Evolutionary conservation across 2,329 filamentous ascomycete genomes (phyloP).

Genomic region (Ceratocystis ficicola): DNA sequence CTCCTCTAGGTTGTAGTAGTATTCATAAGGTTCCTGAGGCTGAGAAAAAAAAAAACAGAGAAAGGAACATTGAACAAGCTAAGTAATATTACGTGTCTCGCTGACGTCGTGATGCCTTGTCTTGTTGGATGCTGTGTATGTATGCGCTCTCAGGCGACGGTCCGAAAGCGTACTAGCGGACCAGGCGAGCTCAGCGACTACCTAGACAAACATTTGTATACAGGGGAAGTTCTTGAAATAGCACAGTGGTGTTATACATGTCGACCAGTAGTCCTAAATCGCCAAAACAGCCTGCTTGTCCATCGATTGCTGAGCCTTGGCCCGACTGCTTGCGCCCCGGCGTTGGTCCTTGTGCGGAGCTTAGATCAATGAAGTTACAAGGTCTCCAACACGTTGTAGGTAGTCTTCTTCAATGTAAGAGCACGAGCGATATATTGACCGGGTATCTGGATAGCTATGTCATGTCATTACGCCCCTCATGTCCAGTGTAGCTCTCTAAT

Average conservation of each 20-base stretch:
- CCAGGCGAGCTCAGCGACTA: too few relatives aligned
- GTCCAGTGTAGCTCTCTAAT: neutral
- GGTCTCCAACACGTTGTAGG: neutral
- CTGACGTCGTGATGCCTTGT: neutral
- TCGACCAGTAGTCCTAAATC: too few relatives aligned
- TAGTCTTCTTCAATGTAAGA: neutral
- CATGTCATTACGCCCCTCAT: neutral
- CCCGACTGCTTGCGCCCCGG: too few relatives aligned
- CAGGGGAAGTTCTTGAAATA: too few relatives aligned
- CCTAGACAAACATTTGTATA: too few relatives aligned
- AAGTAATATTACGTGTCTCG: neutral
- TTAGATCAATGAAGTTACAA: neutral
- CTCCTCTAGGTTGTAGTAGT: constrained; percentile 11
- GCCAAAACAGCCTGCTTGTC: too few relatives aligned
- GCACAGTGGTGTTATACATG: too few relatives aligned
- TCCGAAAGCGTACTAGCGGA: too few relatives aligned
- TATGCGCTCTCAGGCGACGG: too few relatives aligned
- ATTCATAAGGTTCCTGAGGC: neutral
- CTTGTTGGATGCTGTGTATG: neutral
- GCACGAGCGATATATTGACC: neutral
- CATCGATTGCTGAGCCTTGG: too few relatives aligned
- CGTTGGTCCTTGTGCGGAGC: neutral
- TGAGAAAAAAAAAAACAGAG: constrained; percentile 24
- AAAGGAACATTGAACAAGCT: constrained; percentile 24
- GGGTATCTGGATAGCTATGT: constrained; percentile 15